phyloP scores from a whole-genome alignment of 2,329 filamentous ascomycete species.

The Colletotrichum theobromicola region DNA sequence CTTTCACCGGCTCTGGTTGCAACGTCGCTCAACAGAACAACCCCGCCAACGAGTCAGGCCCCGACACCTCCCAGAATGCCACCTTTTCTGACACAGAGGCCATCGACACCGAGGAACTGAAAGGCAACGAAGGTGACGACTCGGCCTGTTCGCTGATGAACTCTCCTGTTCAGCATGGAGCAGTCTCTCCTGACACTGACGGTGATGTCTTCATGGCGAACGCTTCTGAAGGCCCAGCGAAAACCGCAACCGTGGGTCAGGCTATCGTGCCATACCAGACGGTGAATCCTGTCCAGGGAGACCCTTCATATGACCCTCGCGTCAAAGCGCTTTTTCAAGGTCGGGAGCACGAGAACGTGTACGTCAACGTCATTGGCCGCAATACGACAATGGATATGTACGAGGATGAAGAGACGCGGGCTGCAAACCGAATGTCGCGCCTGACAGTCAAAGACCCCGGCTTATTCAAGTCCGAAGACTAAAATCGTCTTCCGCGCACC shows the following conservation, averaged over 20 bases:
- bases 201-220: background rate
- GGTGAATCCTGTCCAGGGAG: slow-evolving; percentile 21
- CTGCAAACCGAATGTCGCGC: background rate
- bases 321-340: slow-evolving; percentile 26
- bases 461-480: background rate
- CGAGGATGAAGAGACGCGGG: slow-evolving; percentile 7
- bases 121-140: background rate
- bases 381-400: slow-evolving; percentile 32
- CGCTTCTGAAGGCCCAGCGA: background rate
- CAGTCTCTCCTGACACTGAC: background rate
- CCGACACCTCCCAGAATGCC: background rate
- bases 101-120: background rate
- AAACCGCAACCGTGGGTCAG: background rate
- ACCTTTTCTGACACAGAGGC: background rate
- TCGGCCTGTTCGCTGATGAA: background rate
- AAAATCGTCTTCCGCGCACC: background rate
- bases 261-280: slow-evolving; percentile 2
- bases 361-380: slow-evolving; percentile 24
- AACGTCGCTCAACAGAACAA: background rate
- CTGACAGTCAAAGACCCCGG: background rate
- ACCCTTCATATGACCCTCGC: slow-evolving; percentile 18
- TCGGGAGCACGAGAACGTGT: slow-evolving; percentile 19
- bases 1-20: background rate
- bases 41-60: background rate
- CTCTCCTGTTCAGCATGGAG: background rate